phyloP scores from a whole-genome alignment of 169 alveolate genomes.

The Besnoitia besnoiti region DNA sequence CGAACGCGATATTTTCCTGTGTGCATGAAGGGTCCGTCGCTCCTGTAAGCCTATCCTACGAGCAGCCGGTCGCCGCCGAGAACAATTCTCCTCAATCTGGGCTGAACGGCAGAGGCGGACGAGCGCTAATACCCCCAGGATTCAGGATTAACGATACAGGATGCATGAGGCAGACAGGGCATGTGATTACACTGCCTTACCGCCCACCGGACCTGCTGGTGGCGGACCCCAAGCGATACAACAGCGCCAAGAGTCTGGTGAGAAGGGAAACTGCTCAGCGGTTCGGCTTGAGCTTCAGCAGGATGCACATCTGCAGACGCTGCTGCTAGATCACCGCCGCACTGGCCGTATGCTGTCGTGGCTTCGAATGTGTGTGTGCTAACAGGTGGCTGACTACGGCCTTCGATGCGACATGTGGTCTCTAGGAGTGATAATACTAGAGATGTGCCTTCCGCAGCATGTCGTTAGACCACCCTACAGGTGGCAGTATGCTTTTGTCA shows the following conservation, averaged over 20 bases:
- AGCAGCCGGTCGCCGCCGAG: background rate
- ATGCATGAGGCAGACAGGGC: conserved; percentile 56
- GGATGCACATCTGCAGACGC: no score
- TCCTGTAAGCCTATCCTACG: background rate
- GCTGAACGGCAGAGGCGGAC: background rate
- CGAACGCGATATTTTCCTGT: background rate
- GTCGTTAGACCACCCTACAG: background rate
- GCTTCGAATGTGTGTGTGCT: background rate
- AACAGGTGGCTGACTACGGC: conserved; percentile 49
- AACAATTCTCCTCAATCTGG: background rate
- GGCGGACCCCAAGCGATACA: conserved; percentile 22
- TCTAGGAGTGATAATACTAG: conserved; percentile 43
- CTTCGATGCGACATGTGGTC: conserved; percentile 55
- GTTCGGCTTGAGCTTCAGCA: no score
- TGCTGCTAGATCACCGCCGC: no score
- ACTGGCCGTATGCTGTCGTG: background rate
- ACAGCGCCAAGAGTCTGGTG: background rate
- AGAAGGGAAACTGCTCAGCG: background rate
- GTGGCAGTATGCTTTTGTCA: conserved; percentile 25
- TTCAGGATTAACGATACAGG: background rate
- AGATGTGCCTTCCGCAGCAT: conserved; percentile 51
- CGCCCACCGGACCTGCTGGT: conserved; percentile 60
- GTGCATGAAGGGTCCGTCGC: background rate
- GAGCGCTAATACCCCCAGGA: background rate
- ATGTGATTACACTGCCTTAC: conserved; percentile 55